These are phyloP conservation scores for Picochlorum sp. DNA, from an alignment of 139 green algal genomes.

Conservation along the genomic window DNA sequence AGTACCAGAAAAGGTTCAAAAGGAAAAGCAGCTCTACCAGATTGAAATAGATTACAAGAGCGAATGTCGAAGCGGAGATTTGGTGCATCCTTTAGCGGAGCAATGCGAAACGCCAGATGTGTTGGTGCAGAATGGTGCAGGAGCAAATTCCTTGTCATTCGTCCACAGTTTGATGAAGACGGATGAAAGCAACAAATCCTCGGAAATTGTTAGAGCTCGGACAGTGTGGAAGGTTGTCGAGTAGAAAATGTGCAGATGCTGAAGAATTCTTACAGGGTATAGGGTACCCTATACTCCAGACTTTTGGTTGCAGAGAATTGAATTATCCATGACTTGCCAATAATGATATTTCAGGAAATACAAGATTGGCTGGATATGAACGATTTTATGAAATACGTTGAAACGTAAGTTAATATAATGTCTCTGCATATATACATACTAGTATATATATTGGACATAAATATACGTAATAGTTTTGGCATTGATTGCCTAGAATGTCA, in stretches of 20 bases:
- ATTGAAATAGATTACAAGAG: constrained; percentile 84
- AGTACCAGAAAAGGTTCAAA: constrained; percentile 54
- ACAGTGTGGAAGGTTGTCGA: constrained; percentile 39
- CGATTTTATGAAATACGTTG: too few relatives aligned
- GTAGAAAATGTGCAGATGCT: background rate
- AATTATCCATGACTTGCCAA: too few relatives aligned
- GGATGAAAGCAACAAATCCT: constrained; percentile 23
- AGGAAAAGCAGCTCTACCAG: constrained; percentile 50
- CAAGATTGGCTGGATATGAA: too few relatives aligned
- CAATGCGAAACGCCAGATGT: background rate
- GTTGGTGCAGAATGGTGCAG: constrained; percentile 7
- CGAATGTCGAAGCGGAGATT: constrained; percentile 67
- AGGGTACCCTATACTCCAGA: too few relatives aligned
- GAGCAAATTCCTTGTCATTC: constrained; percentile 8
- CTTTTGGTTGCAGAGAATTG: too few relatives aligned
- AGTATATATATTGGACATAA: too few relatives aligned
- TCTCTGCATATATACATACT: too few relatives aligned
- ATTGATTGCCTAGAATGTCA: too few relatives aligned
- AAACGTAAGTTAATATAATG: too few relatives aligned
- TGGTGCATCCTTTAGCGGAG: constrained; percentile 41
- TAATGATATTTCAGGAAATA: too few relatives aligned
- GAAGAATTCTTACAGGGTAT: too few relatives aligned
- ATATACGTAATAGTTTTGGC: too few relatives aligned
- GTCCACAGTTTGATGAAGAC: constrained; percentile 40
- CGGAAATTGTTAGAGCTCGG: constrained; percentile 61